Percentiles rank a stretch among this genome's conserved stretches.
These are phyloP conservation scores for Saitozyma sp. DNA, from an alignment of 768 basidiomycete species.

Conservation along the genomic window DNA sequence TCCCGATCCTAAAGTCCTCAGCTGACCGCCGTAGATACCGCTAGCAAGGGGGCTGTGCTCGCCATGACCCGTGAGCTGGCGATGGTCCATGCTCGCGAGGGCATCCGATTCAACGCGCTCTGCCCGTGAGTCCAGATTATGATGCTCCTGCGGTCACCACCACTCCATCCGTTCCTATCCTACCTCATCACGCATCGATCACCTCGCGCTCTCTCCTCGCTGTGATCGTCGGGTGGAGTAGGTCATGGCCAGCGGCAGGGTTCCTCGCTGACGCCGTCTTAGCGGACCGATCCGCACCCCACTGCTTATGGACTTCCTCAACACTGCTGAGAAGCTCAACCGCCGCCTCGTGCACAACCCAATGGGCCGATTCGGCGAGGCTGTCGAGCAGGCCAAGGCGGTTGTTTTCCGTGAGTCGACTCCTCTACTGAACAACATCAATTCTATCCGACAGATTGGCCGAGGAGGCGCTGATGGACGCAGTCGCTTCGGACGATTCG, in stretches of 20 bases:
- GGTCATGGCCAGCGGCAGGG: too few species aligned
- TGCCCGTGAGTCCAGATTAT: constrained; percentile 73
- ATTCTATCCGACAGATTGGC: too few species aligned
- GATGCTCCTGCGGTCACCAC: not conserved
- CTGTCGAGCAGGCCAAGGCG: constrained; percentile 87
- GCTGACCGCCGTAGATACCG: constrained; percentile 66
- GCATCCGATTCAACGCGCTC: constrained; percentile 90
- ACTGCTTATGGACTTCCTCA: constrained; percentile 95
- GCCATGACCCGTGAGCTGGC: constrained; percentile 98
- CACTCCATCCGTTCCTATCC: not conserved
- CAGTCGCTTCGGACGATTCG: constrained; percentile 90
- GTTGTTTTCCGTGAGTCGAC: constrained; percentile 80
- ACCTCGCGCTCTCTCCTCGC: too few species aligned
- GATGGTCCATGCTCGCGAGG: constrained; percentile 96
- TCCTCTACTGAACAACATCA: not conserved
- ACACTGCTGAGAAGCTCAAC: constrained; percentile 91
- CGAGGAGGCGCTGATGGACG: not conserved
- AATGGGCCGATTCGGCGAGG: constrained; percentile 97
- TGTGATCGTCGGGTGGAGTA: too few species aligned
- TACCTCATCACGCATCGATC: not conserved
- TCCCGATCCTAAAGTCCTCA: not conserved
- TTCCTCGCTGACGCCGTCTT: constrained; percentile 2
- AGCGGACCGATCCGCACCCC: constrained; percentile 95
- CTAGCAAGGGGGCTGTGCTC: constrained; percentile 96
- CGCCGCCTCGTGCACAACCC: constrained; percentile 80